Evolutionary conservation across 257 asterid genomes (phyloP).

Genomic region (Jacaranda copaia): DNA sequence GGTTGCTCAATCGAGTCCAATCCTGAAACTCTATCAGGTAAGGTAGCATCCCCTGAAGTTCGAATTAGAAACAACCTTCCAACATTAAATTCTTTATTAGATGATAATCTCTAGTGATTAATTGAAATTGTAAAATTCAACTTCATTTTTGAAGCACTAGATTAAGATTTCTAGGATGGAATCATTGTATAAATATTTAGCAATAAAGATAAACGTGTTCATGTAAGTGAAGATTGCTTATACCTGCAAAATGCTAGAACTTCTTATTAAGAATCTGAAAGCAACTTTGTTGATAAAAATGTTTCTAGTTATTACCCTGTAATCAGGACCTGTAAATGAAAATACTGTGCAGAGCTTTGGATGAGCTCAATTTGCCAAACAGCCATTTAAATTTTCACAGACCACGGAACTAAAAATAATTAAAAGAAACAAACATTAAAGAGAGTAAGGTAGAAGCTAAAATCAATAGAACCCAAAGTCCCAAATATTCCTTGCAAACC

Average conservation of each 20-base stretch:
- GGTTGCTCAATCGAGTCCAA: neutral
- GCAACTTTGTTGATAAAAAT: neutral
- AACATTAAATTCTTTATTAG: neutral
- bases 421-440: neutral
- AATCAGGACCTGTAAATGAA: neutral
- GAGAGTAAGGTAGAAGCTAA: conserved; percentile 13
- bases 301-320: neutral
- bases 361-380: neutral
- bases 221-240: neutral
- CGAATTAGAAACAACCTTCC: neutral
- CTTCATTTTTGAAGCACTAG: neutral
- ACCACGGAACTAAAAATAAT: no score
- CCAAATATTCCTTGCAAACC: conserved; percentile 5
- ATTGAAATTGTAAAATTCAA: neutral
- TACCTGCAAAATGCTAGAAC: neutral
- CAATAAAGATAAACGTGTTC: neutral
- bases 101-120: neutral
- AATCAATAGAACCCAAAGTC: conserved; percentile 10
- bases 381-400: neutral
- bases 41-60: conserved; percentile 6
- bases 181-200: neutral
- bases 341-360: neutral
- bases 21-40: neutral
- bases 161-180: neutral
- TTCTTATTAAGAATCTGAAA: neutral